These are phyloP conservation scores for Hanseniaspora valbyensis DNA, from an alignment of 805 yeast species.

Conservation along the genomic window DNA sequence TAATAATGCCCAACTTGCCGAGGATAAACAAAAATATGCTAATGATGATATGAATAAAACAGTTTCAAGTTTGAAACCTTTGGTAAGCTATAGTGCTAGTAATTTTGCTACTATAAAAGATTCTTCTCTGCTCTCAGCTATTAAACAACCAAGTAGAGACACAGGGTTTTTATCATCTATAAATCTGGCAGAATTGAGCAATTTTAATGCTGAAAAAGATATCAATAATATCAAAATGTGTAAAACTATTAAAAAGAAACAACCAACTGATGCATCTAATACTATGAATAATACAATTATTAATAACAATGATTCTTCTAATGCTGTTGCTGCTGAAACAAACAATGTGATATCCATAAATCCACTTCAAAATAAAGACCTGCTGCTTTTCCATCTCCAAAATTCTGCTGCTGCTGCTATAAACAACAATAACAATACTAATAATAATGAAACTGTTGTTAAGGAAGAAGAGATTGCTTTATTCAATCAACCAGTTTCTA, in stretches of 20 bases:
- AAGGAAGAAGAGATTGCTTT: slow-evolving; percentile 12
- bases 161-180: slow-evolving; percentile 9
- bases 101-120: slow-evolving; percentile 1
- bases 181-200: neutral
- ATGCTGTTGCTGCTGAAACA: neutral
- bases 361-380: slow-evolving; percentile 6
- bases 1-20: no score
- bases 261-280: neutral
- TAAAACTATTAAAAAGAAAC: slow-evolving; percentile 8
- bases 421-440: neutral
- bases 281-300: neutral
- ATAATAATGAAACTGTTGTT: neutral
- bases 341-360: neutral
- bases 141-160: slow-evolving; percentile 7
- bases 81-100: neutral
- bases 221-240: slow-evolving; percentile 8
- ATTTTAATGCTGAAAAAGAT: neutral
- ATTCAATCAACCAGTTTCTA: slow-evolving; percentile 11
- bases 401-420: neutral
- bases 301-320: neutral
- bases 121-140: slow-evolving; percentile 2
- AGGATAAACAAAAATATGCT: neutral
- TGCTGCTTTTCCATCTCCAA: slow-evolving; percentile 13
- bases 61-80: neutral
- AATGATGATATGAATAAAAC: neutral